phyloP scores from a whole-genome alignment of 1,139 yeast species.

The Candida glucosophila region DNA sequence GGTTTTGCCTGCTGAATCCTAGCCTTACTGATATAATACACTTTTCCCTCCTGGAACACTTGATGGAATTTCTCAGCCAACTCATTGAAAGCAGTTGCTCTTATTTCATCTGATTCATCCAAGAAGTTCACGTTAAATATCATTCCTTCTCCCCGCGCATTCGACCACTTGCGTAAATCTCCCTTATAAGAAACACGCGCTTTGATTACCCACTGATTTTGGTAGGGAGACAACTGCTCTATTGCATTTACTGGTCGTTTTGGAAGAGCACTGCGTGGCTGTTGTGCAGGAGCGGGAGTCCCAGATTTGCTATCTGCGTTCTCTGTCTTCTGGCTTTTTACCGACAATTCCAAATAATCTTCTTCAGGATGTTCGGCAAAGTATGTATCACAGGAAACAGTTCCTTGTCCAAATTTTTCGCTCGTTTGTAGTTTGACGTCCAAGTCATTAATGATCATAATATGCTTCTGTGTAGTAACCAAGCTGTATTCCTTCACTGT shows the following conservation, averaged over 20 bases:
- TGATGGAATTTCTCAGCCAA: slow-evolving; percentile 73
- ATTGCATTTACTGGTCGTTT: slow-evolving; percentile 51
- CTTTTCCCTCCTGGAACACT: slow-evolving; percentile 78
- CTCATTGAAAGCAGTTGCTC: slow-evolving; percentile 92
- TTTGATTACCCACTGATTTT: slow-evolving; percentile 83
- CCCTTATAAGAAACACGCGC: slow-evolving; percentile 87
- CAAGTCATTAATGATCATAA: slow-evolving; percentile 45
- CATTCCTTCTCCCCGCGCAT: slow-evolving; percentile 82
- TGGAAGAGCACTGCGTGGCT: slow-evolving; percentile 5
- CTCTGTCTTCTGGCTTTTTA: slow-evolving; percentile 9
- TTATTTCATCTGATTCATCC: slow-evolving; percentile 93
- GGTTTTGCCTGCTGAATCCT: slow-evolving; percentile 79
- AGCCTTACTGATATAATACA: slow-evolving; percentile 76
- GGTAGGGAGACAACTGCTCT: slow-evolving; percentile 87
- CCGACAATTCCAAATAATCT: slow-evolving; percentile 22
- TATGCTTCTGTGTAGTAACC: slow-evolving; percentile 44
- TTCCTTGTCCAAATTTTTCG: slow-evolving; percentile 29
- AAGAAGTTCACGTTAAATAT: slow-evolving; percentile 79
- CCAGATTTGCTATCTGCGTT: slow-evolving; percentile 1
- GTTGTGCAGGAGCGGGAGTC: slow-evolving; percentile 6
- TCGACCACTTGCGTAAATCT: slow-evolving; percentile 83
- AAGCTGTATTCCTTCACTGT: slow-evolving; percentile 35
- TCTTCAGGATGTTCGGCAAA: slow-evolving; percentile 49
- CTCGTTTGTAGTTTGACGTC: slow-evolving; percentile 36
- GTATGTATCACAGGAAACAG: slow-evolving; percentile 43